Percentiles rank a stretch among this genome's conserved stretches.
These are phyloP conservation scores for Gyrodon lividus DNA, from an alignment of 768 basidiomycete genomes.

Conservation along the genomic window DNA sequence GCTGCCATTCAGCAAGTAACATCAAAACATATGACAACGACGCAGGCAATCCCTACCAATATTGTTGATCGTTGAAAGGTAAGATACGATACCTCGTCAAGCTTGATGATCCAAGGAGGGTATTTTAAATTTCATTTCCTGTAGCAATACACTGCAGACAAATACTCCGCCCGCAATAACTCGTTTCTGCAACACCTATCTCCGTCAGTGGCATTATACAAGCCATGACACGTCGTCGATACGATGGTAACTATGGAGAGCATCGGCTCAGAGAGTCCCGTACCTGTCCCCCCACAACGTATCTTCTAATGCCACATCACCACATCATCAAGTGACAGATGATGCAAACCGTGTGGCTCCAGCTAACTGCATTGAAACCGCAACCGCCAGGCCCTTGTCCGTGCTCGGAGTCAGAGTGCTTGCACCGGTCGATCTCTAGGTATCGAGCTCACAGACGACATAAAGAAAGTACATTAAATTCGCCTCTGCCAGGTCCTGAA, in stretches of 20 bases:
- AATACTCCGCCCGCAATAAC: not conserved
- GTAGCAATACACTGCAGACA: no score
- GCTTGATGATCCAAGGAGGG: not conserved
- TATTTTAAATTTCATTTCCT: not conserved
- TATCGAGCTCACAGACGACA: constrained; percentile 1
- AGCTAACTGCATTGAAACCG: not conserved
- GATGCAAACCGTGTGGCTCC: no score
- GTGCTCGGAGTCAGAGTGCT: constrained; percentile 1
- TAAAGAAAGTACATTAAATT: not conserved
- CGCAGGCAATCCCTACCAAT: not conserved
- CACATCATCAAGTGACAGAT: no score
- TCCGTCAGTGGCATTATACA: not conserved
- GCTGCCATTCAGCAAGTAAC: not conserved
- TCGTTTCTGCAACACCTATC: not conserved
- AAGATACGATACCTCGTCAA: not conserved
- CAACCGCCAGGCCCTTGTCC: constrained; percentile 6
- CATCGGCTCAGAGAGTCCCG: not conserved
- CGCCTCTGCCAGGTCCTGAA: not conserved
- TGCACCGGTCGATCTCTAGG: constrained; percentile 6
- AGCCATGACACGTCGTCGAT: not conserved
- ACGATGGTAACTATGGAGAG: constrained; percentile 7
- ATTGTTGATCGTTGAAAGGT: constrained; percentile 8
- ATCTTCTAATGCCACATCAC: not conserved
- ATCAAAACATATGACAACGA: not conserved
- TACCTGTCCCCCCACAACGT: constrained; percentile 6